Evolutionary conservation across 352 stramenopile species (phyloP).

Genomic region (Elongisporangium undulatum): DNA sequence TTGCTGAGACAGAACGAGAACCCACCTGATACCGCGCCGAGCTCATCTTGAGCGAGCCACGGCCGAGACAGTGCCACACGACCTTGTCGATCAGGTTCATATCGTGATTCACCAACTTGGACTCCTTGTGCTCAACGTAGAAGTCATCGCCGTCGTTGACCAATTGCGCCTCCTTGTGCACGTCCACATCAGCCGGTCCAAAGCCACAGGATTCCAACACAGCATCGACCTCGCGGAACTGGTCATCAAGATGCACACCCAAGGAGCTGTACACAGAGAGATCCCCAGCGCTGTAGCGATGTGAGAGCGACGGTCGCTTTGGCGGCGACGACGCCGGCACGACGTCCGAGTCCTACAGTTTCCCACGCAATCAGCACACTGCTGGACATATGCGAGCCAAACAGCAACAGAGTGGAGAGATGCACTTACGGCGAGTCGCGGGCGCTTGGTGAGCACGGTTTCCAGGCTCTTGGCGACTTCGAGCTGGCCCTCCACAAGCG

Average conservation of each 20-base stretch:
- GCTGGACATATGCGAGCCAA: background rate
- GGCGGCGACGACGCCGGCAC: slow-evolving; percentile 8
- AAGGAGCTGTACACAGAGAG: slow-evolving; percentile 13
- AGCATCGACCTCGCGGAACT: slow-evolving; percentile 12
- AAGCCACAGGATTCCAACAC: slow-evolving; percentile 1
- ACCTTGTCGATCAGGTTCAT: slow-evolving; percentile 1
- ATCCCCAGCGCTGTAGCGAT: slow-evolving; percentile 12
- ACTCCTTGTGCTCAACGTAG: slow-evolving; percentile 16
- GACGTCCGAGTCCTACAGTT: background rate
- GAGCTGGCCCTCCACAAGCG: slow-evolving; percentile 23
- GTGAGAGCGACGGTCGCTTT: slow-evolving; percentile 18
- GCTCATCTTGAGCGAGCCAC: background rate
- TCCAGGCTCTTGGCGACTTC: slow-evolving; percentile 21
- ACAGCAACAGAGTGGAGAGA: background rate
- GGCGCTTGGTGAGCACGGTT: slow-evolving; percentile 23
- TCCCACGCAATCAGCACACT: background rate
- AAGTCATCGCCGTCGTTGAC: slow-evolving; percentile 20
- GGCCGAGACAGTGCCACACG: background rate
- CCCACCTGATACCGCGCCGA: background rate
- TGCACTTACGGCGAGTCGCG: slow-evolving; percentile 9
- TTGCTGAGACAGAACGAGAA: background rate
- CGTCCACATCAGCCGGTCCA: background rate
- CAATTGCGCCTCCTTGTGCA: slow-evolving; percentile 8
- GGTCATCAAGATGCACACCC: slow-evolving; percentile 12
- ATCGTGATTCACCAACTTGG: slow-evolving; percentile 18